phyloP scores from a whole-genome alignment of 1,284 basidiomycete species.

The Melampsora larici-populina region DNA sequence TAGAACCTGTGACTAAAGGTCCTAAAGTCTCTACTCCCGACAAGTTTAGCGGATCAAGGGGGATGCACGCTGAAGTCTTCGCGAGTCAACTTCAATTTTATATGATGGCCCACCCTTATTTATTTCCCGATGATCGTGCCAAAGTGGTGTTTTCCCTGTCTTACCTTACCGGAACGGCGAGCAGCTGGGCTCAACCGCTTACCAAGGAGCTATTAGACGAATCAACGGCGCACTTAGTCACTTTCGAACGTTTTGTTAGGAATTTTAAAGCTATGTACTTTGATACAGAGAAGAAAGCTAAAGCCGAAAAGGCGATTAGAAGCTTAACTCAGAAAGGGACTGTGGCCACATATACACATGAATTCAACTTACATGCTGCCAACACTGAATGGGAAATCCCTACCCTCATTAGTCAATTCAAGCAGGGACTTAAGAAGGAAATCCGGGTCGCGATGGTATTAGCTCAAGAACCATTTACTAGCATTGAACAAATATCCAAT shows the following conservation, averaged over 20 bases:
- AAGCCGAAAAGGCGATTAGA: no score
- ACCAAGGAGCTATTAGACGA: not conserved
- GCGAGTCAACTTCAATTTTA: not conserved
- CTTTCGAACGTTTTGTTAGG: no score
- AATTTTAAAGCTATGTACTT: no score
- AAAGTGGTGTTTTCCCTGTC: not conserved
- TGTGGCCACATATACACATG: constrained; percentile 3
- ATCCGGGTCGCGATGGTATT: no score
- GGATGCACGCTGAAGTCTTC: not conserved
- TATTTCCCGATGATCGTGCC: not conserved
- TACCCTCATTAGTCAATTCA: no score
- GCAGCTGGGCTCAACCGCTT: no score
- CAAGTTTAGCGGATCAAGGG: not conserved
- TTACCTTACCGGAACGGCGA: not conserved
- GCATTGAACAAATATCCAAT: no score
- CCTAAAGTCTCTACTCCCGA: not conserved
- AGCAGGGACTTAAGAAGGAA: no score
- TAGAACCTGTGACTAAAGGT: not conserved
- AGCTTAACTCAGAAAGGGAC: constrained; percentile 6
- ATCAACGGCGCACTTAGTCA: no score
- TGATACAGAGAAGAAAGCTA: no score
- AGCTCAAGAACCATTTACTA: no score
- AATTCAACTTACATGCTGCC: not conserved
- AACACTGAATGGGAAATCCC: constrained; percentile 1
- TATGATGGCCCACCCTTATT: not conserved